Percentiles rank a stretch among this genome's conserved stretches.
Evolutionary conservation across 768 basidiomycete species (phyloP).

Genomic region (Sarcodon aspratus): DNA sequence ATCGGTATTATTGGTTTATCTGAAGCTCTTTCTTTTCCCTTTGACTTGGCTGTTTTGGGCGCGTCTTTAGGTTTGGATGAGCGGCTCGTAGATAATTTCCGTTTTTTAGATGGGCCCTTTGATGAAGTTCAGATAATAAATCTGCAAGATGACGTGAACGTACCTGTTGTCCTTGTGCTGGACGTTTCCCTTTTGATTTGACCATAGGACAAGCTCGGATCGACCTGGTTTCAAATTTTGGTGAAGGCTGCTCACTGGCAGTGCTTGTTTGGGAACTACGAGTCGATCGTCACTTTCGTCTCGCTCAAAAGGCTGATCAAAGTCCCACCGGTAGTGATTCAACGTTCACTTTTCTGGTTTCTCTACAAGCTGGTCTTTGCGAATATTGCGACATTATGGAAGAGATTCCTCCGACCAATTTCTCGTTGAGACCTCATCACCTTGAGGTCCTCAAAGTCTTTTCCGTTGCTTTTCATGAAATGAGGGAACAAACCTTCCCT

Average conservation of each 20-base stretch:
- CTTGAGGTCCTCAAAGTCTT: constrained; percentile 56
- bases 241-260: not conserved
- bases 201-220: constrained; percentile 11
- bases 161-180: constrained; percentile 20
- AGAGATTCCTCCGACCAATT: constrained; percentile 49
- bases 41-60: constrained; percentile 22
- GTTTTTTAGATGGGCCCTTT: constrained; percentile 45
- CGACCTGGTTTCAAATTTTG: constrained; percentile 9
- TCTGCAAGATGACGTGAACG: not conserved
- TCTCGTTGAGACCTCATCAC: constrained; percentile 70
- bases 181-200: constrained; percentile 15
- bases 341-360: not conserved
- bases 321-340: constrained; percentile 3
- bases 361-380: not conserved
- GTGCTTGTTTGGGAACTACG: not conserved
- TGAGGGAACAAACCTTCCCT: constrained; percentile 40
- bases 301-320: constrained; percentile 6
- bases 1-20: constrained; percentile 54
- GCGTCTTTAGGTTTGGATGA: constrained; percentile 9
- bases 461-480: constrained; percentile 51
- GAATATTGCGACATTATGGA: constrained; percentile 20
- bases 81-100: constrained; percentile 32
- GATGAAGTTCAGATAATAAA: constrained; percentile 1
- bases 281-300: not conserved
- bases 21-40: constrained; percentile 46